phyloP scores from a whole-genome alignment of 345 rosid species.

The Cardamine chenopodiifolia region DNA sequence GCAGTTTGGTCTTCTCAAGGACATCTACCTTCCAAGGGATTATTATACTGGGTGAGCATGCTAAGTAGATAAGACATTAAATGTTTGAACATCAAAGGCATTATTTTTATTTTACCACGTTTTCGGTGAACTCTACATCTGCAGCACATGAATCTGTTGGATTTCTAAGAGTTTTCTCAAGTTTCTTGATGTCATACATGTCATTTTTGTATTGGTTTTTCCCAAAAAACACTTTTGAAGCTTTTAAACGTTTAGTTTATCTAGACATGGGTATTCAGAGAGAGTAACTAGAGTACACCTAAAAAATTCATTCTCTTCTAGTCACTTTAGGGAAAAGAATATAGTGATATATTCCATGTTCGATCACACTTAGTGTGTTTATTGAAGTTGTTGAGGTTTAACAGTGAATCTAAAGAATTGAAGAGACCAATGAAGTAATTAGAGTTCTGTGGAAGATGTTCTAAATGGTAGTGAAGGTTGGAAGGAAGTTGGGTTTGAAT shows the following conservation, averaged over 20 bases:
- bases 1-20: slow-evolving; percentile 87
- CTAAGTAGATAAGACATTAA: neutral
- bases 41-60: slow-evolving; percentile 82
- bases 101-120: neutral
- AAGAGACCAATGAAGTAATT: slow-evolving; percentile 92
- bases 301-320: slow-evolving; percentile 10
- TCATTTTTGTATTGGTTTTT: neutral
- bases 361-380: slow-evolving; percentile 57
- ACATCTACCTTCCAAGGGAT: slow-evolving; percentile 87
- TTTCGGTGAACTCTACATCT: neutral
- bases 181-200: neutral
- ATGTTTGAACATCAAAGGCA: neutral
- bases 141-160: slow-evolving; percentile 8
- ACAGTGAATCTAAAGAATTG: slow-evolving; percentile 90
- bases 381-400: slow-evolving; percentile 87
- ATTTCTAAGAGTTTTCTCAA: neutral
- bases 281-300: slow-evolving; percentile 3
- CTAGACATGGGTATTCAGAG: neutral
- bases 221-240: neutral
- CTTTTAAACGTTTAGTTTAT: neutral
- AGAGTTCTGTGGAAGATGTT: slow-evolving; percentile 96
- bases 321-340: slow-evolving; percentile 18
- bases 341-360: slow-evolving; percentile 44
- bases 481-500: slow-evolving; percentile 99
- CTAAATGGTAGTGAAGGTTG: slow-evolving; percentile 97